Evolutionary conservation across 805 yeast genomes (phyloP), one percentile per base, ranked within the genome.

Genomic region (Candida piceae): DNA sequence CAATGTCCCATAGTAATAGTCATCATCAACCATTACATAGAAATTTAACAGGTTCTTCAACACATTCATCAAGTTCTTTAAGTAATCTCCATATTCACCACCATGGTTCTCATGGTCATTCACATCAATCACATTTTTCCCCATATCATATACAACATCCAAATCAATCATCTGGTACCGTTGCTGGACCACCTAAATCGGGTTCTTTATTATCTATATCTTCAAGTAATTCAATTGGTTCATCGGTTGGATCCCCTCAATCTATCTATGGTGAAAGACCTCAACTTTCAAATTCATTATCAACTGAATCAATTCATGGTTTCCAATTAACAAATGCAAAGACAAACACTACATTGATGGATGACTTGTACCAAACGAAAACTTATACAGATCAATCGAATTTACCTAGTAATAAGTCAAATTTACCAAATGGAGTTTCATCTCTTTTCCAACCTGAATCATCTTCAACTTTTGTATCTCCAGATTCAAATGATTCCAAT

Each of bases 301-400:
- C 53, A 1, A 34, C 50, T 1, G 57, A 46, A 18, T 47, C 58
- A 10, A 31, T 49, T 22, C 49, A 44, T 25, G 55, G 53, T 2
- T 52, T 52, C 31, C 52, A 45, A 29, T 36, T 59, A 21, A 45
- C 59, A 1, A 60, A 57, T 30, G 37, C 61, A 2, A 58, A 57
- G 35, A 58, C 63, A 2, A 58, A 60, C 38, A 52, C 63, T 10
- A 58, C 64, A 1, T 35, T 58, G 13, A 57, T 57, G 59, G 62
- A 55, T 30, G 64, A 58, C 32, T 35, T 58, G 12, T 57, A 59
- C 40, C 57, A 52, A 39, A 48, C 60, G 2, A 57, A 48, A 32
- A 58, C 63, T 1, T 57, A 53, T 26, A 58, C 62, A 0, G 62
- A 49, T 31, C 28, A n/a, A n/a, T n/a, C 40, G 4, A 32, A 21